Evolutionary conservation across 2,329 filamentous ascomycete genomes (phyloP), one percentile per base, ranked within the genome.

Genomic region (Eutypa lata): DNA sequence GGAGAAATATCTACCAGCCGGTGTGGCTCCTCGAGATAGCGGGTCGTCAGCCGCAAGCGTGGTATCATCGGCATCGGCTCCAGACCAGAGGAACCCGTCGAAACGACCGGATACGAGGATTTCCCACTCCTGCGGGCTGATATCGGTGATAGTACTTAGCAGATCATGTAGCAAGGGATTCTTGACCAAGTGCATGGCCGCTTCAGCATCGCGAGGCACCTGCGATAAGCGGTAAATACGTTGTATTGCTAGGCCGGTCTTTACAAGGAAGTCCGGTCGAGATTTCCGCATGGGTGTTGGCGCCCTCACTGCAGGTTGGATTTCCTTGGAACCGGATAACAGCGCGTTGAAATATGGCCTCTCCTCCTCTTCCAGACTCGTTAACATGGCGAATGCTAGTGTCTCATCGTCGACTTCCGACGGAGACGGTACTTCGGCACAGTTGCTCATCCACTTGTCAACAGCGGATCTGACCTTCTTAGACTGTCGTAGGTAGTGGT

Each of bases 351-450:
- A 97, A 48, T 88, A 82, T 0, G 89, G 89, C 19, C 90, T 83
- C 60, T 95, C 86, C 42, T 89, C 82, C 2, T 84, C 76, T 49
- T 88, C 84, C 13, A 97, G 79, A 65, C 91, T 92, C 10, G 93
- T 97, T 54, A 97, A 77, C 70, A 97, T 95, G 50, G 93, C 92
- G 72, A 97, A 97, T 2, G 89, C 88, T 35, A 97, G 75, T 0
- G 93, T 97, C 72, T 97, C 93, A 57, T 97, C 92, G 63, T 97
- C 93, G 6, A 96, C 88, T 53, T 96, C 93, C 56, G 92, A 87
- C 0, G 91, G 88, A 1, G 83, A 83, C 1, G 87, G 82, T 16
- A 84, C 81, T 55, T 91, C 88, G 31, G 87, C 86, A 61, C 93
- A 93, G 54, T 84, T 88, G 35, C 82, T 87, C 56, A 97, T 83